Conservation (phyloP, 345 rosid genomes). For the Mangifera indica region DNA sequence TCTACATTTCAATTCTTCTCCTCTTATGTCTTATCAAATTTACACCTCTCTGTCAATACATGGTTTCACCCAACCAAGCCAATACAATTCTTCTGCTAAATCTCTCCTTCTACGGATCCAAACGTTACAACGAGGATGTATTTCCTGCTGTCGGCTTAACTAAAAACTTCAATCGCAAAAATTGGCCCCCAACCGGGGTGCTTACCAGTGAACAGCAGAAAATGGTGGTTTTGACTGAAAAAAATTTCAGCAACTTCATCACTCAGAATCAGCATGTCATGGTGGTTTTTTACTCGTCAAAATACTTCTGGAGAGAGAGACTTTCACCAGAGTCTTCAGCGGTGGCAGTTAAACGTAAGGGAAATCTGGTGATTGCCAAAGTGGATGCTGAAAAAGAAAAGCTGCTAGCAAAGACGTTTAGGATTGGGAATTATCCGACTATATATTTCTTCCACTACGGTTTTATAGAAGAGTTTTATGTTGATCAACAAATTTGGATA, state of each 20-base stretch:
- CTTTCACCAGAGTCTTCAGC: background rate
- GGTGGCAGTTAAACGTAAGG: background rate
- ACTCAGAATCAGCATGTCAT: background rate
- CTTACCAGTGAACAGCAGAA: background rate
- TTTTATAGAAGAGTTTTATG: background rate
- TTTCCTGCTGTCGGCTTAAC: background rate
- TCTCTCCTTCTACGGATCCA: background rate
- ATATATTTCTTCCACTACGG: background rate
- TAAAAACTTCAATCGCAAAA: background rate
- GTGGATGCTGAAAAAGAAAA: background rate
- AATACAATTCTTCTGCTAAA: background rate
- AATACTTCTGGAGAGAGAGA: background rate
- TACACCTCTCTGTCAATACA: background rate
- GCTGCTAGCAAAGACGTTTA: constrained; percentile 3
- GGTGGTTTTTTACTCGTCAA: background rate
- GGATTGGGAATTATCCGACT: background rate
- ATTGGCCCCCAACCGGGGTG: too few species aligned
- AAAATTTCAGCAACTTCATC: constrained; percentile 8
- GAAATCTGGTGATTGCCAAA: background rate
- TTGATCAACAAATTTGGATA: background rate
- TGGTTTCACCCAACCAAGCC: background rate
- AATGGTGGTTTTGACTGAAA: background rate
- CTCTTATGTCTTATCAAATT: background rate
- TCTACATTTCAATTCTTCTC: background rate
- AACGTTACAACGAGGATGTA: background rate